Base-by-base conservation (phyloP, 306 rosid species). In the Medicago arabica region DNA sequence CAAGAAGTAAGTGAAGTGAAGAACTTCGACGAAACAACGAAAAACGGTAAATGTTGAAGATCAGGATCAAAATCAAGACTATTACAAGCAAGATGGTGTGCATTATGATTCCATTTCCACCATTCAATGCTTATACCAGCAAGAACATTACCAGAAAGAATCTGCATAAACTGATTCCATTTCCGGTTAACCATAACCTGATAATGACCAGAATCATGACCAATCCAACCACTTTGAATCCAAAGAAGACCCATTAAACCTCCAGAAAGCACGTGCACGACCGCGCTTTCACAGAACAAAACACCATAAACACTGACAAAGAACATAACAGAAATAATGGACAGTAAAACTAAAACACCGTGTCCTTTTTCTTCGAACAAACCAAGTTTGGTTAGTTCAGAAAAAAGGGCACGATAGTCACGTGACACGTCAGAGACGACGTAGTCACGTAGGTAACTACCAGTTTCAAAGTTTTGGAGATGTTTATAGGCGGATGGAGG, bases 21-120 rank as follows among this genome's bases (percentile, higher is more conserved):
- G 2, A 89, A 72, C 73, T 71, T 88, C 0, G 89, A 83, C 9
- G 91, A 86, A 2, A 91, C 91, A 9, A 79, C 97, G 21, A 91
- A 91, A 60, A 91, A 59, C 0, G 95, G 97, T 34, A 89, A 50
- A 44, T 86, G 95, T 77, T 91, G 97, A 73, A 91, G 89, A 73
- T 91, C 95, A 1, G 95, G 97, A 28, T 91, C 97, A 36, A 75
- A 86, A 19, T 91, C 91, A 50, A 91, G 92, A 67, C 95, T 86
- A 51, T 91, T 91, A 68, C 89, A 85, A 23, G 90, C 82, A 68
- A 91, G 74, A 76, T 89, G 97, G 41, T 91, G 97, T 0, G 95
- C 91, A 46, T 89, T 91, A 79, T 89, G 97, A 82, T 86, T 88
- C 89, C 95, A 79, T 72, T 83, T 91, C 97, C 93, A 92, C 96